Evolutionary conservation across 164 flowering plant genomes (phyloP).

Genomic region (Saururus chinensis): DNA sequence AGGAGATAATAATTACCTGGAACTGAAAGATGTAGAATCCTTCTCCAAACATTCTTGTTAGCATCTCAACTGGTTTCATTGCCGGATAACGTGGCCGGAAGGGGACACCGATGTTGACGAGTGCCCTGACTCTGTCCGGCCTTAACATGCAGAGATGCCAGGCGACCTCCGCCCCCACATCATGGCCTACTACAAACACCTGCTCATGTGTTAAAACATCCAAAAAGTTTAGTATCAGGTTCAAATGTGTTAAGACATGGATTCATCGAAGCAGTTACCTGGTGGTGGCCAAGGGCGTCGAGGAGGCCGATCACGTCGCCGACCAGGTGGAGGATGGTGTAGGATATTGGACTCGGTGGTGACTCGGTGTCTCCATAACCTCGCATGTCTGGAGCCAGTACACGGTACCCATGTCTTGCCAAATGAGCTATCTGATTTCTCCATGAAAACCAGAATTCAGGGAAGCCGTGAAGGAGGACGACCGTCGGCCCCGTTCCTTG

Average conservation of each 20-base stretch:
- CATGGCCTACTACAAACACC: conserved; percentile 53
- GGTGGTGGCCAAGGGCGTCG: conserved; percentile 33
- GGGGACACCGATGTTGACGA: conserved; percentile 29
- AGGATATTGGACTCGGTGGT: conserved; percentile 19
- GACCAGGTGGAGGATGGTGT: conserved; percentile 44
- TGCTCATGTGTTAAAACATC: not conserved
- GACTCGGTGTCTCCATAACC: conserved; percentile 48
- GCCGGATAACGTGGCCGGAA: conserved; percentile 15
- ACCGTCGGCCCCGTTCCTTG: conserved; percentile 24
- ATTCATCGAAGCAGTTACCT: conserved; percentile 15
- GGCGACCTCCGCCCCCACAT: conserved; percentile 39
- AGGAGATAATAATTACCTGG: conserved; percentile 27
- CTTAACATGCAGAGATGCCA: conserved; percentile 42
- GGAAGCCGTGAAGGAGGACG: conserved; percentile 32
- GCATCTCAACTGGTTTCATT: conserved; percentile 8
- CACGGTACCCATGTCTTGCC: conserved; percentile 28
- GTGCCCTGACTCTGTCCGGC: conserved; percentile 41
- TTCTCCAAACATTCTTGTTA: conserved; percentile 24
- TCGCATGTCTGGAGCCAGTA: conserved; percentile 40
- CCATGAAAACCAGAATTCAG: conserved; percentile 35
- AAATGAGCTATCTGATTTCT: conserved; percentile 27
- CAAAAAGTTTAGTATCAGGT: not conserved
- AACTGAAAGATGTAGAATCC: conserved; percentile 31
- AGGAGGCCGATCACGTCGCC: conserved; percentile 62
- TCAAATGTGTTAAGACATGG: not conserved